phyloP scores from a whole-genome alignment of 192 early-diverging fungal genomes.

The Entophlyctis helioformis region DNA sequence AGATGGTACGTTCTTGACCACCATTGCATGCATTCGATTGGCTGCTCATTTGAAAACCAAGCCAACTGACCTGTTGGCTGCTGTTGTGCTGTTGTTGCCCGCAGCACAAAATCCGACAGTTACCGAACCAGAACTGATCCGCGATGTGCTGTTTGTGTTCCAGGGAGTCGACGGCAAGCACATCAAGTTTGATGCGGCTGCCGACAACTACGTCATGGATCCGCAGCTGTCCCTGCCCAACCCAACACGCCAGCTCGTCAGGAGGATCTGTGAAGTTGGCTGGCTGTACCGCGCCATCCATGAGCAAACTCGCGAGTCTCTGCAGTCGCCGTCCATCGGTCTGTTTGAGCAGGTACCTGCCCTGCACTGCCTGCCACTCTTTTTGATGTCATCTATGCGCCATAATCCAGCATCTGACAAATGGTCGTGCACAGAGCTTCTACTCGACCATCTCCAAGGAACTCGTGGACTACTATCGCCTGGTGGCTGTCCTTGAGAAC shows the following conservation, averaged over 20 bases:
- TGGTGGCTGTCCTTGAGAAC: constrained; percentile 76
- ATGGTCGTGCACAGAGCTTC: constrained; percentile 74
- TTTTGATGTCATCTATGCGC: too few relatives aligned
- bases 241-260: constrained; percentile 54
- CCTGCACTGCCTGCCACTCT: too few relatives aligned
- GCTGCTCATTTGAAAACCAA: too few relatives aligned
- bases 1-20: too few relatives aligned
- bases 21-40: too few relatives aligned
- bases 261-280: constrained; percentile 65
- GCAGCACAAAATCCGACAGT: too few relatives aligned
- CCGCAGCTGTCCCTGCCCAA: constrained; percentile 29
- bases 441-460: constrained; percentile 68
- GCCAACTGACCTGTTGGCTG: too few relatives aligned
- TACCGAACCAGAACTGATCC: constrained; percentile 44
- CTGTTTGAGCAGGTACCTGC: constrained; percentile 15
- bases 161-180: constrained; percentile 88
- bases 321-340: neutral
- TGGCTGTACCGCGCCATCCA: constrained; percentile 58
- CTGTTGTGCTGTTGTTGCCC: too few relatives aligned
- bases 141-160: constrained; percentile 82
- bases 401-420: too few relatives aligned
- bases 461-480: constrained; percentile 68
- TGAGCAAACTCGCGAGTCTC: neutral
- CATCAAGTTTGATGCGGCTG: constrained; percentile 46
- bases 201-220: constrained; percentile 40